Evolutionary conservation across 129 eudicot genomes (phyloP), one percentile per base, ranked within the genome.

Genomic region (Flaveria brownii): DNA sequence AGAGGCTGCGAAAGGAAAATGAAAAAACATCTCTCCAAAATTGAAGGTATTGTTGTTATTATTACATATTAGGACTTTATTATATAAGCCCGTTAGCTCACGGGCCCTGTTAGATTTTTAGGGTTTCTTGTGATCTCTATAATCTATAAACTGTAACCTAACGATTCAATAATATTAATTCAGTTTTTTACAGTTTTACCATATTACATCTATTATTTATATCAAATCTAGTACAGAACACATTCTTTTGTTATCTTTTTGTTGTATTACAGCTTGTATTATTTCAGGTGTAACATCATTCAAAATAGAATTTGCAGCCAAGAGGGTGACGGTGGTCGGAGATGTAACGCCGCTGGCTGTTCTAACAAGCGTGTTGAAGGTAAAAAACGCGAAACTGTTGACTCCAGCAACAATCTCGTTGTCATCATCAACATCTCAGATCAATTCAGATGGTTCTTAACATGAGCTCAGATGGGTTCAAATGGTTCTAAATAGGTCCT

Each of bases 1-100:
- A 91, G 84, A 89, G 99, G 99, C 16, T 95, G 99, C 54, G 99
- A 91, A 77, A 87, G 88, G 74, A 95, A 95, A 74, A 87, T 95
- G 97, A 86, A 86, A 70, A 95, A 95, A 72, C 99, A 95, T 56
- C 81, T 95, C 71, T 91, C 97, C 66, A 85, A 85, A 85, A 89
- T 95, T 85, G 81, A 87, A 88, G 96, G 98, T 92, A 46, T 39
- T 45, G 39, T 56, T 17, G 4, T 69, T 51, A 39, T 47, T 13
- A 10, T 11, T 13, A 12, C 3, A 14, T 61, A 59, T 9, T 43
- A 43, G 2, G 11, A 43, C n/a, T 13, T 23, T 23, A 8, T 54
- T 30, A 30, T 30, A 3, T 26, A 0, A 26, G 30, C 30, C 3
- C 0, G 0, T 0, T 20, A 20, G 22, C 22, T 20, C 26, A 25